Evolutionary conservation across 1,284 basidiomycete genomes (phyloP).

Genomic region (Sporisorium sorghi): DNA sequence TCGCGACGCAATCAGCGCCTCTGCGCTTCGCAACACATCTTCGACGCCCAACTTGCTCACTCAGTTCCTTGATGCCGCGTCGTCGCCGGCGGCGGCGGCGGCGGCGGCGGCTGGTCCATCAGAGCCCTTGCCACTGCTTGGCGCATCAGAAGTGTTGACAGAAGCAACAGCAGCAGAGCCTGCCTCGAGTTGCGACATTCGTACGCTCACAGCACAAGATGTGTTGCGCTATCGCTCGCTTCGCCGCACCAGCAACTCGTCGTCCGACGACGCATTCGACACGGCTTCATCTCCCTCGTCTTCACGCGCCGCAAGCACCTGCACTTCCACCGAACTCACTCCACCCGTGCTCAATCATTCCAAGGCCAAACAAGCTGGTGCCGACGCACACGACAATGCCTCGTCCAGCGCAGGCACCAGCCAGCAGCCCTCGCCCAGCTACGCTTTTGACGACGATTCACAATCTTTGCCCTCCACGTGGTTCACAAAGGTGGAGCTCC

Average conservation of each 20-base stretch:
- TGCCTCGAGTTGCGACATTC: constrained; percentile 13
- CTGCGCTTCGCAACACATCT: constrained; percentile 53
- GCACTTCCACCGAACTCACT: constrained; percentile 49
- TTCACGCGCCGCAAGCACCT: constrained; percentile 41
- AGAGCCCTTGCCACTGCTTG: not conserved
- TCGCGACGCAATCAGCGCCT: constrained; percentile 32
- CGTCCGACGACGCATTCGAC: constrained; percentile 46
- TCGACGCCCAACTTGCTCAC: constrained; percentile 62
- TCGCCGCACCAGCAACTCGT: constrained; percentile 41
- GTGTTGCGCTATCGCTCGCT: constrained; percentile 38
- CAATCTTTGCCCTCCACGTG: constrained; percentile 24
- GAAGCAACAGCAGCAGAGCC: constrained; percentile 5
- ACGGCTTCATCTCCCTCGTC: constrained; percentile 46
- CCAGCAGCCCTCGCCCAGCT: constrained; percentile 25
- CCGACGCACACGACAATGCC: not conserved
- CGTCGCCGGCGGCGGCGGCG: too few species aligned
- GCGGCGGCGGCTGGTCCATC: constrained; percentile 7
- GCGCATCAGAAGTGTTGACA: not conserved
- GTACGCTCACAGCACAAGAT: constrained; percentile 38
- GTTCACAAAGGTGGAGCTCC: constrained; percentile 53
- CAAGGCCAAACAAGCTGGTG: constrained; percentile 16
- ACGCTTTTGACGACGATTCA: constrained; percentile 15
- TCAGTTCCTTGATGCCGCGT: constrained; percentile 28
- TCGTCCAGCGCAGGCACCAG: constrained; percentile 8
- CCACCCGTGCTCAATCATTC: constrained; percentile 30